Evolutionary conservation across 2,329 filamentous ascomycete species (phyloP).

Genomic region (Pyrenophora seminiperda): DNA sequence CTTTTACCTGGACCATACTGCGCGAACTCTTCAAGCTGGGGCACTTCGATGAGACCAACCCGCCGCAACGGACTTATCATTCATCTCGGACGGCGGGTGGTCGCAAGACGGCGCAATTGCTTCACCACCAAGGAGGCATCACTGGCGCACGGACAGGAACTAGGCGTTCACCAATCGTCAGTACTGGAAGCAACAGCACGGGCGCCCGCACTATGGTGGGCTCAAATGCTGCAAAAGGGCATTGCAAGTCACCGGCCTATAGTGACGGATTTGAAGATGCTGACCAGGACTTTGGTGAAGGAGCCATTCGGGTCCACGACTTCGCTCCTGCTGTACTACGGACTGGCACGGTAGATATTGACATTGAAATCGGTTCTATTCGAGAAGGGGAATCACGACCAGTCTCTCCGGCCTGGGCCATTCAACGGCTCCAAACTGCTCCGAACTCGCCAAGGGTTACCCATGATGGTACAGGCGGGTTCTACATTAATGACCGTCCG

Average conservation of each 20-base stretch:
- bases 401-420: slow-evolving; percentile 6
- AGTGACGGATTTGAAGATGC: slow-evolving; percentile 19
- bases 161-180: slow-evolving; percentile 10
- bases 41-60: slow-evolving; percentile 37
- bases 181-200: slow-evolving; percentile 9
- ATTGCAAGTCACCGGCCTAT: slow-evolving; percentile 1
- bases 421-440: slow-evolving; percentile 3
- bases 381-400: slow-evolving; percentile 2
- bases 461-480: slow-evolving; percentile 22
- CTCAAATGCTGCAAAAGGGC: slow-evolving; percentile 13
- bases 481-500: slow-evolving; percentile 20
- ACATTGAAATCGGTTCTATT: slow-evolving; percentile 16
- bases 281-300: slow-evolving; percentile 12
- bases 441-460: slow-evolving; percentile 6
- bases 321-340: slow-evolving; percentile 16
- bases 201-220: slow-evolving; percentile 18
- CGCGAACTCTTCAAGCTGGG: slow-evolving; percentile 54
- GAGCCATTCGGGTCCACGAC: slow-evolving; percentile 21
- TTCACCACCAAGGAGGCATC: slow-evolving; percentile 14
- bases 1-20: slow-evolving; percentile 58
- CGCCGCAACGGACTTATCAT: slow-evolving; percentile 41
- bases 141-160: slow-evolving; percentile 13
- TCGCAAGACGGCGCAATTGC: slow-evolving; percentile 24
- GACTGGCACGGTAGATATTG: slow-evolving; percentile 7
- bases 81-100: slow-evolving; percentile 34